Percentiles rank a stretch among this genome's conserved stretches.
These are phyloP conservation scores for Ceratocystis eucalypticola DNA, from an alignment of 2,329 filamentous ascomycete species.

Conservation along the genomic window DNA sequence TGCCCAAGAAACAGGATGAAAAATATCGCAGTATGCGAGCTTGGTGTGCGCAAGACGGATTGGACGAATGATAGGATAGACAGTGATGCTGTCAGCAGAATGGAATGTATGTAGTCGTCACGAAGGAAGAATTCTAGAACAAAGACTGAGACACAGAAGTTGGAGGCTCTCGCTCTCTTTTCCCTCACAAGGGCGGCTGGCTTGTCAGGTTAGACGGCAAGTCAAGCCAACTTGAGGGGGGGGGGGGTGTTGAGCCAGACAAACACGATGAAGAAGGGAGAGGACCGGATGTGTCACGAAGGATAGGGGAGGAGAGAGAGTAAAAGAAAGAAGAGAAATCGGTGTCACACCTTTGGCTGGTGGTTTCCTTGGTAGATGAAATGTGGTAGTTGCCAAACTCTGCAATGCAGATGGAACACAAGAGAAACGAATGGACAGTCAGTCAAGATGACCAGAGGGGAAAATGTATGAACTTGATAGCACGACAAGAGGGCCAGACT, in stretches of 20 bases:
- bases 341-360: no score
- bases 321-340: slow-evolving; percentile 1
- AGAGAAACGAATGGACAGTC: slow-evolving; percentile 12
- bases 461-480: not conserved
- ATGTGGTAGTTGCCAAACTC: not conserved
- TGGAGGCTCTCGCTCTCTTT: not conserved
- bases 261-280: not conserved
- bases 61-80: not conserved
- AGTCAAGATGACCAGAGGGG: slow-evolving; percentile 8
- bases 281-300: not conserved
- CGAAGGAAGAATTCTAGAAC: slow-evolving; percentile 4
- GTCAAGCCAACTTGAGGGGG: not conserved
- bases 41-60: not conserved
- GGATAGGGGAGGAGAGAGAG: not conserved
- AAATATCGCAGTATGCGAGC: not conserved
- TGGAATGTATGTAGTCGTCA: not conserved
- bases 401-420: not conserved
- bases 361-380: not conserved
- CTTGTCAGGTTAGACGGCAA: not conserved
- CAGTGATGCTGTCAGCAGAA: no score
- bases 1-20: not conserved
- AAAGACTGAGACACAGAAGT: not conserved
- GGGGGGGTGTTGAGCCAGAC: not conserved
- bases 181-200: not conserved
- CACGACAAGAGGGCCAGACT: not conserved